Conservation (phyloP, 2,329 filamentous ascomycete species). For the Phaeoacremonium minimum region DNA sequence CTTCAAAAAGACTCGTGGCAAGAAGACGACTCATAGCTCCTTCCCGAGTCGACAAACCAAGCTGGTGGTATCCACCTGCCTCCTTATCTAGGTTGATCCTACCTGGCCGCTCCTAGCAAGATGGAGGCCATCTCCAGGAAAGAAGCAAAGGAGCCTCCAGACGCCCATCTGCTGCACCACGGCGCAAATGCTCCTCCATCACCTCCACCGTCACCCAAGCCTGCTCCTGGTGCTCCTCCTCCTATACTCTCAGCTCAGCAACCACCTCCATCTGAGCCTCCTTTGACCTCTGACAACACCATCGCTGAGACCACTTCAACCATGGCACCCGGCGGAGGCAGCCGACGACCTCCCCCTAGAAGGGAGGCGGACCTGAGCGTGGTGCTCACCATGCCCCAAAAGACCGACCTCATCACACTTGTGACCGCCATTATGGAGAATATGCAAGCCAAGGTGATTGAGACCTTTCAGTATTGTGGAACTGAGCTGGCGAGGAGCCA, state of each 20-base stretch:
- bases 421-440: constrained; percentile 21
- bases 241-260: background rate
- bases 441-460: no score
- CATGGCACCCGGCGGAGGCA: constrained; percentile 35
- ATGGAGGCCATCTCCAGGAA: background rate
- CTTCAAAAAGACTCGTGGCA: no score
- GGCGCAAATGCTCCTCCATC: background rate
- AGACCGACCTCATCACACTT: constrained; percentile 46
- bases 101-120: no score
- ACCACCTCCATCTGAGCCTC: background rate
- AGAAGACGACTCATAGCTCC: no score
- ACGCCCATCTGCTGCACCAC: background rate
- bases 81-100: no score
- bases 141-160: background rate
- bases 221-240: background rate
- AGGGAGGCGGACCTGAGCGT: constrained; percentile 48
- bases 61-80: no score
- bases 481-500: no score
- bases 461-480: no score
- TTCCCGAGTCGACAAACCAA: no score
- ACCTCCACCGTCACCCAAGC: background rate
- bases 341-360: constrained; percentile 25
- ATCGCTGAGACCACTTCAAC: no score
- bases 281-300: no score
- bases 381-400: constrained; percentile 42